These are phyloP conservation scores for Scopulariopsis brevicaulis DNA, from an alignment of 2,329 filamentous ascomycete species.

Conservation along the genomic window DNA sequence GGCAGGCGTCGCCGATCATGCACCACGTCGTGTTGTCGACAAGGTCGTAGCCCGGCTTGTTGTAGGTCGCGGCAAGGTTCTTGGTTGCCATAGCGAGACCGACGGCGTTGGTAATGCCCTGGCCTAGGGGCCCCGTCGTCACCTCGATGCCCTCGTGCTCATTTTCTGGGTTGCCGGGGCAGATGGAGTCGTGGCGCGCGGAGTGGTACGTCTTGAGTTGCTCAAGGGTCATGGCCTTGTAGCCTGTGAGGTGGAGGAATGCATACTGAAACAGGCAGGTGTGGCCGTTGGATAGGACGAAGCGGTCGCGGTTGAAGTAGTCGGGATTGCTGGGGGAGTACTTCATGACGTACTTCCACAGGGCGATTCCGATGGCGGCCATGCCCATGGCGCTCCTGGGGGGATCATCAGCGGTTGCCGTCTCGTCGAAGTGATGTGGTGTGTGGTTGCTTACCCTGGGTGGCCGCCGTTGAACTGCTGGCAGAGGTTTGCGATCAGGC, in stretches of 20 bases:
- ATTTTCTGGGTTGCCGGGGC: conserved; percentile 90
- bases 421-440: neutral
- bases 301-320: conserved; percentile 95
- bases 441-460: neutral
- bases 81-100: conserved; percentile 95
- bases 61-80: conserved; percentile 83
- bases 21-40: conserved; percentile 94
- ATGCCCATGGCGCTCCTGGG: conserved; percentile 43
- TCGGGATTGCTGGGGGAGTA: conserved; percentile 99
- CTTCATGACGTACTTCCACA: conserved; percentile 98
- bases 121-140: conserved; percentile 93
- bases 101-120: conserved; percentile 95
- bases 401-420: neutral
- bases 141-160: conserved; percentile 96
- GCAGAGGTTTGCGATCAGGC: neutral
- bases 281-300: conserved; percentile 98
- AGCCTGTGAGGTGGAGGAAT: conserved; percentile 93
- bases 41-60: conserved; percentile 87
- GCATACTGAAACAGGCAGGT: conserved; percentile 99
- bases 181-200: conserved; percentile 58
- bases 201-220: conserved; percentile 96
- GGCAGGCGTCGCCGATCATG: conserved; percentile 96
- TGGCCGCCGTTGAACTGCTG: neutral
- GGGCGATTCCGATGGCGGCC: conserved; percentile 90
- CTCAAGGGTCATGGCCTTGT: conserved; percentile 63